These are phyloP conservation scores for Venturia carpophila DNA, from an alignment of 2,329 filamentous ascomycete species.

Conservation along the genomic window DNA sequence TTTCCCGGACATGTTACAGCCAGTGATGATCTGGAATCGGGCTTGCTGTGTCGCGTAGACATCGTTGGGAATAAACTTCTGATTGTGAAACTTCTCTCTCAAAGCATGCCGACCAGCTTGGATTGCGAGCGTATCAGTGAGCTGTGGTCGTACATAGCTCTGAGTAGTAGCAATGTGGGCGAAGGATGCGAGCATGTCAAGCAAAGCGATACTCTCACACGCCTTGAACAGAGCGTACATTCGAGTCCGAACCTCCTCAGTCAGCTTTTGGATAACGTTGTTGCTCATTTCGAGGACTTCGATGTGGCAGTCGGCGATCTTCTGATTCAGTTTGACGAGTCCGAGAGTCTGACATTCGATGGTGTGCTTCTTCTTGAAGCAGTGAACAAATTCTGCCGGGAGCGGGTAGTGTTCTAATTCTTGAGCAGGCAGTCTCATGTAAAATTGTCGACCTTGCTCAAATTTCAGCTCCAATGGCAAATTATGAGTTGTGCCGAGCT, in stretches of 20 bases:
- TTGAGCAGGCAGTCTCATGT: conserved; percentile 55
- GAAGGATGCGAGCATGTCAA: conserved; percentile 60
- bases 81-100: conserved; percentile 60
- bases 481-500: conserved; percentile 51
- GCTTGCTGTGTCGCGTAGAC: conserved; percentile 74
- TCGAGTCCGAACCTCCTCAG: conserved; percentile 62
- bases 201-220: conserved; percentile 74
- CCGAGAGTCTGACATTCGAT: conserved; percentile 84
- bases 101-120: conserved; percentile 72
- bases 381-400: conserved; percentile 69
- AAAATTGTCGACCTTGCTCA: conserved; percentile 72
- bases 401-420: conserved; percentile 55
- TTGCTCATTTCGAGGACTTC: conserved; percentile 67
- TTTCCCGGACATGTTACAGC: conserved; percentile 97
- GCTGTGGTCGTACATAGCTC: conserved; percentile 51
- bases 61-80: conserved; percentile 78
- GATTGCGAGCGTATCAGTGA: conserved; percentile 62
- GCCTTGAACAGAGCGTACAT: conserved; percentile 71
- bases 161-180: conserved; percentile 20
- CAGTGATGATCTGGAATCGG: conserved; percentile 83
- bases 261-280: conserved; percentile 61
- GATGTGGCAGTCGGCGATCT: conserved; percentile 71
- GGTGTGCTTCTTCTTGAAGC: conserved; percentile 60
- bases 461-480: conserved; percentile 62
- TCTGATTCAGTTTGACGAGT: conserved; percentile 67